phyloP scores from a whole-genome alignment of 2,329 filamentous ascomycete genomes.

The Fusarium irregulare region DNA sequence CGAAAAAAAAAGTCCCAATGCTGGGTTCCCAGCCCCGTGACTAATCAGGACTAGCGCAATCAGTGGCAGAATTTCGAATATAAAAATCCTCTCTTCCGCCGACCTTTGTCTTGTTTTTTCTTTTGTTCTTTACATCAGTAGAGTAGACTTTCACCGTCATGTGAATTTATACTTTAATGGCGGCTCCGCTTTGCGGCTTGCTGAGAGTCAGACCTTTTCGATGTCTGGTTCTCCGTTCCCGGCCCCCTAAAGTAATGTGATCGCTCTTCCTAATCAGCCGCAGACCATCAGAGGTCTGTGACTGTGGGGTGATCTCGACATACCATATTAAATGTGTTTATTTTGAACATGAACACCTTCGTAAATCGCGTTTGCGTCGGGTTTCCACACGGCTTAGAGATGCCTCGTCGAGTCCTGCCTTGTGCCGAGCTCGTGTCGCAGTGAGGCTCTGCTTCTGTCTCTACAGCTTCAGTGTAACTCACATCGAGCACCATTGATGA shows the following conservation, averaged over 20 bases:
- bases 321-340: constrained; percentile 19
- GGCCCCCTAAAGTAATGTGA: constrained; percentile 62
- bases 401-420: no score
- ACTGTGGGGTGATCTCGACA: constrained; percentile 66
- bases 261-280: constrained; percentile 61
- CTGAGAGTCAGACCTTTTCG: constrained; percentile 62
- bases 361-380: neutral
- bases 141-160: constrained; percentile 37
- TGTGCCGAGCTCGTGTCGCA: neutral
- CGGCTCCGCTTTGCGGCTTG: constrained; percentile 66
- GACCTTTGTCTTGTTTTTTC: neutral
- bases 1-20: neutral
- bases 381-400: neutral
- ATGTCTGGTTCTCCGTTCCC: constrained; percentile 68
- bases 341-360: neutral
- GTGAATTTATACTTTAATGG: constrained; percentile 58
- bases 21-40: neutral
- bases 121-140: constrained; percentile 27
- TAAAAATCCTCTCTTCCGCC: constrained; percentile 15
- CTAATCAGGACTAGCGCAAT: constrained; percentile 6
- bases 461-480: no score
- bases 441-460: neutral
- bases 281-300: constrained; percentile 56
- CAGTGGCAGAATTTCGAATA: constrained; percentile 4
- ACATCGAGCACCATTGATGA: neutral